A percentile compares a stretch with the other conserved stretches of the same genome.
phyloP scores from a whole-genome alignment of 129 eudicot species.

The Deinandra increscens region DNA sequence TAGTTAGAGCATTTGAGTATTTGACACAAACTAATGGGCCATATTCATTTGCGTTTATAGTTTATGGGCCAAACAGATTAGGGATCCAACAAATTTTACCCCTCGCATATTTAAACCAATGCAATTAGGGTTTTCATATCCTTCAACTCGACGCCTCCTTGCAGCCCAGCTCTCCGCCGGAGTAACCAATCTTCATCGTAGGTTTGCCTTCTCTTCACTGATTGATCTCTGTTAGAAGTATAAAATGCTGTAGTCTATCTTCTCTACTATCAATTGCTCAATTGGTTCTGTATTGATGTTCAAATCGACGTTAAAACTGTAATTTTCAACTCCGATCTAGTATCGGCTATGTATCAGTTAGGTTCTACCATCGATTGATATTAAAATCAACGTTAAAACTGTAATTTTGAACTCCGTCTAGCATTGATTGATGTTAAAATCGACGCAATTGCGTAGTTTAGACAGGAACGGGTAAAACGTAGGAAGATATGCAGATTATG shows the following conservation, averaged over 20 bases:
- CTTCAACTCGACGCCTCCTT: slow-evolving; percentile 15
- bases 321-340: neutral
- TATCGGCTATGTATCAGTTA: neutral
- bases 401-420: too few species aligned
- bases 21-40: neutral
- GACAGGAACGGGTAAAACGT: neutral
- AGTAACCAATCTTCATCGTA: slow-evolving; percentile 18
- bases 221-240: neutral
- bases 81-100: neutral
- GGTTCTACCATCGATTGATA: neutral
- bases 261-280: neutral
- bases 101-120: slow-evolving; percentile 7
- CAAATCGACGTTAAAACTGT: neutral
- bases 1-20: too few species aligned
- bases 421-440: neutral
- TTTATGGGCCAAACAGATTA: slow-evolving; percentile 23
- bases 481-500: neutral
- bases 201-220: slow-evolving; percentile 1
- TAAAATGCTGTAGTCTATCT: neutral
- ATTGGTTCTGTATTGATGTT: neutral
- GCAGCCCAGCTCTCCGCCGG: slow-evolving; percentile 27
- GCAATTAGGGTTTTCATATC: slow-evolving; percentile 37
- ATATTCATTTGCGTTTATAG: neutral
- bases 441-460: neutral
- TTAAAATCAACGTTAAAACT: neutral